Conservation (phyloP, 768 basidiomycete species). For the Sutorius australiensis region DNA sequence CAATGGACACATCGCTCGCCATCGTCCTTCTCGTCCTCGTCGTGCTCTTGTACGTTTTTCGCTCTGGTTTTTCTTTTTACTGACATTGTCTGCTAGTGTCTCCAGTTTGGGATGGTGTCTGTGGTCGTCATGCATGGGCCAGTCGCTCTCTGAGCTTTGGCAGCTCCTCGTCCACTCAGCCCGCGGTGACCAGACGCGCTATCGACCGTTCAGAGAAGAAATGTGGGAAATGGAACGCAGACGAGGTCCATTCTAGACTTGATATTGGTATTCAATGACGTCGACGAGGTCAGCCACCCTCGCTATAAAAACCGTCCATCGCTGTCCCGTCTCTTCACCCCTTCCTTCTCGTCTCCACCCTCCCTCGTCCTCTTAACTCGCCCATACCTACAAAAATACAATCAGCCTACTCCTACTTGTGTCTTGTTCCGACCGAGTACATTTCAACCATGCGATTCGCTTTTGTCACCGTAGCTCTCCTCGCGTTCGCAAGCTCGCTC, state of each 20-base stretch:
- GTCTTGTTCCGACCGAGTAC: constrained; percentile 20
- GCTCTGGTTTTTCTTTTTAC: background rate
- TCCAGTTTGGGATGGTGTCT: constrained; percentile 60
- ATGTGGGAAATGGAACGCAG: constrained; percentile 61
- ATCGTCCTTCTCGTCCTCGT: constrained; percentile 46
- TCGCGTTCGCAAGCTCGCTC: constrained; percentile 17
- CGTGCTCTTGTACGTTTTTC: constrained; percentile 41
- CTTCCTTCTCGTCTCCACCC: constrained; percentile 2
- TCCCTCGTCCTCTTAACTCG: constrained; percentile 7
- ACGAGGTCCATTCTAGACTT: constrained; percentile 25
- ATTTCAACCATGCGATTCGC: constrained; percentile 27
- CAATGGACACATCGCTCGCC: constrained; percentile 24
- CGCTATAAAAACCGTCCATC: constrained; percentile 18
- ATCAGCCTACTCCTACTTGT: constrained; percentile 16
- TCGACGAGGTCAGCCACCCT: constrained; percentile 4
- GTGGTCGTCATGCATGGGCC: constrained; percentile 64
- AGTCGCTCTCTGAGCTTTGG: constrained; percentile 47
- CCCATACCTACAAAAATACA: constrained; percentile 12
- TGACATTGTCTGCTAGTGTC: constrained; percentile 31
- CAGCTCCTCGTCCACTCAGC: constrained; percentile 17
- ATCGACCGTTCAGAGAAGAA: constrained; percentile 42
- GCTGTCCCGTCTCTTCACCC: constrained; percentile 5
- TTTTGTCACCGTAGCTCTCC: constrained; percentile 15
- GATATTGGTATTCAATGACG: constrained; percentile 20
- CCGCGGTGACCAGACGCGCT: constrained; percentile 20